Conservation (phyloP, 441 rosid genomes). For the Dalechampia spathulata region DNA sequence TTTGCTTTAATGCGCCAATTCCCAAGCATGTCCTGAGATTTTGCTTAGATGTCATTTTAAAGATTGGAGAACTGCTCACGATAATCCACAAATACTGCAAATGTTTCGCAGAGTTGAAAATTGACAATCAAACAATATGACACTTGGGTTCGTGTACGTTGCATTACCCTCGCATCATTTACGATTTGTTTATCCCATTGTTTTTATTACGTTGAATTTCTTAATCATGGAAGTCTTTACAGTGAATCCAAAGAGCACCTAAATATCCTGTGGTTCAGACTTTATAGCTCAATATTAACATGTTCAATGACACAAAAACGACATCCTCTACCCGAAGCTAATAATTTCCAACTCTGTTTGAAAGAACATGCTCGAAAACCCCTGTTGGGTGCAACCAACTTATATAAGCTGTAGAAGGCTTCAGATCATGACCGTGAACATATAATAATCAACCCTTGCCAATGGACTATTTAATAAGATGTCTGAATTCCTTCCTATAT, state of each 20-base stretch:
- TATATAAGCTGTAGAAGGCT: background rate
- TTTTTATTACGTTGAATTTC: too few species aligned
- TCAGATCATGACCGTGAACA: background rate
- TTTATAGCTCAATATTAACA: background rate
- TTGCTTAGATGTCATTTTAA: background rate
- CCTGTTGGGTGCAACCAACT: background rate
- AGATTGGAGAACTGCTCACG: background rate
- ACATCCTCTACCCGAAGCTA: background rate
- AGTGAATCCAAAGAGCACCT: too few species aligned
- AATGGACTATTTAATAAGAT: background rate
- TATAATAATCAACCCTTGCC: background rate
- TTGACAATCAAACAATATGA: too few species aligned
- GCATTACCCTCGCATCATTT: too few species aligned
- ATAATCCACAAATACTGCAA: too few species aligned
- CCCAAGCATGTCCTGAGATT: conserved; percentile 78
- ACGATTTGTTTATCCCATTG: too few species aligned
- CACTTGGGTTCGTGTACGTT: too few species aligned
- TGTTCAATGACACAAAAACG: background rate
- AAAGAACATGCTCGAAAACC: background rate
- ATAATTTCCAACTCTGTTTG: background rate
- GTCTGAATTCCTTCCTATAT: background rate
- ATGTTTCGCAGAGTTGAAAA: too few species aligned
- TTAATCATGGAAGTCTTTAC: too few species aligned
- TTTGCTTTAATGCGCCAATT: conserved; percentile 65
- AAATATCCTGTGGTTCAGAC: background rate